Conservation (phyloP, 2,329 filamentous ascomycete genomes). For the Chaetomium globosum region DNA sequence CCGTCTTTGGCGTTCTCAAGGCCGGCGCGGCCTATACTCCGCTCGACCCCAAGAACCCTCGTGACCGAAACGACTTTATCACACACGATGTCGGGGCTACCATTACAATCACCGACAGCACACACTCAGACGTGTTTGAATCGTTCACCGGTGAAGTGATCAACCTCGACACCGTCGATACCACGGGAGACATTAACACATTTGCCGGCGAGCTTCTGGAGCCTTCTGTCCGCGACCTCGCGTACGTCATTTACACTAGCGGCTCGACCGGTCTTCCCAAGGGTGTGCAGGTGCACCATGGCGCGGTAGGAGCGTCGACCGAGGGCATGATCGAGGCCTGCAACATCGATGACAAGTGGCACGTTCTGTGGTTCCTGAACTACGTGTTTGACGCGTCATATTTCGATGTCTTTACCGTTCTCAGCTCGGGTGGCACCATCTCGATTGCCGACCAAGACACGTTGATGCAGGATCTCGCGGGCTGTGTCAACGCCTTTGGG, state of each 20-base stretch:
- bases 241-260: constrained; percentile 6
- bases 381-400: constrained; percentile 3
- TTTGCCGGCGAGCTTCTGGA: neutral
- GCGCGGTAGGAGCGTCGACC: neutral
- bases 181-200: neutral
- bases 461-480: constrained; percentile 2
- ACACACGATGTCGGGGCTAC: neutral
- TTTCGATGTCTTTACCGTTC: neutral
- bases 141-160: neutral
- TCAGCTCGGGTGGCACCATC: neutral
- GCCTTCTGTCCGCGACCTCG: neutral
- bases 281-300: constrained; percentile 2
- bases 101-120: neutral
- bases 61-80: neutral
- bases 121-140: neutral
- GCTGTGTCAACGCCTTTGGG: neutral
- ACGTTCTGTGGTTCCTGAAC: neutral
- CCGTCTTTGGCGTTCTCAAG: constrained; percentile 9
- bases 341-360: neutral
- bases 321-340: constrained; percentile 3
- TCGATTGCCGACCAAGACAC: neutral
- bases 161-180: neutral
- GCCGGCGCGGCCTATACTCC: constrained; percentile 1
- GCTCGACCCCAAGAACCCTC: constrained; percentile 3
- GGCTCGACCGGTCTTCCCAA: constrained; percentile 6